These are phyloP conservation scores for Leccinellum rugosiceps DNA, from an alignment of 768 basidiomycete genomes.

Conservation along the genomic window DNA sequence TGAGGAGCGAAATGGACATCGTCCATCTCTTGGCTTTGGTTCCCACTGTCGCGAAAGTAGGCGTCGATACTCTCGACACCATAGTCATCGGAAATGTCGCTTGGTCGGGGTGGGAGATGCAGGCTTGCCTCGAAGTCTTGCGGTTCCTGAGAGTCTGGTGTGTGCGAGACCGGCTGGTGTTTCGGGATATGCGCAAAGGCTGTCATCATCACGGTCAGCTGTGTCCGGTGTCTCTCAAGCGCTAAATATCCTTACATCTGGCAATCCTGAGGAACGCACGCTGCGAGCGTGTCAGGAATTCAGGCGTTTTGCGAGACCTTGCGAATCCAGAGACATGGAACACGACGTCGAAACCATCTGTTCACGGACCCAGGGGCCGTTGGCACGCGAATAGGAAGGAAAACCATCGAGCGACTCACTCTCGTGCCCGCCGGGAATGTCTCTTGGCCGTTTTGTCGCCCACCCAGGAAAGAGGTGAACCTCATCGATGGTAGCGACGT, in stretches of 20 bases:
- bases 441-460: constrained; percentile 56
- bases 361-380: neutral
- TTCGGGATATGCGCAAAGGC: constrained; percentile 77
- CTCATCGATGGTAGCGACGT: constrained; percentile 38
- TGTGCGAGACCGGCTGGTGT: constrained; percentile 31
- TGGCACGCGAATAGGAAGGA: neutral
- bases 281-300: constrained; percentile 68
- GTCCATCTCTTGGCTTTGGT: constrained; percentile 19
- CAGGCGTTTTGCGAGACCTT: constrained; percentile 53
- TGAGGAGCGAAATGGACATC: constrained; percentile 13
- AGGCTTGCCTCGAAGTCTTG: constrained; percentile 28
- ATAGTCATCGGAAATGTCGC: constrained; percentile 58
- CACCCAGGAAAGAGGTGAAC: constrained; percentile 77
- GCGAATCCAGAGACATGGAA: constrained; percentile 79
- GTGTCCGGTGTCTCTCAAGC: neutral
- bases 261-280: constrained; percentile 74
- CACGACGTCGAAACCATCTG: constrained; percentile 65
- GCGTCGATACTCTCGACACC: constrained; percentile 56
- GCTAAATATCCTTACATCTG: constrained; percentile 48
- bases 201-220: constrained; percentile 26
- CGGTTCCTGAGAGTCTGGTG: constrained; percentile 24
- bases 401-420: constrained; percentile 11
- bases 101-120: constrained; percentile 53
- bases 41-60: constrained; percentile 38
- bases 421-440: constrained; percentile 23